phyloP scores from a whole-genome alignment of 192 early-diverging fungal species.

The Backusella tarrabulga region DNA sequence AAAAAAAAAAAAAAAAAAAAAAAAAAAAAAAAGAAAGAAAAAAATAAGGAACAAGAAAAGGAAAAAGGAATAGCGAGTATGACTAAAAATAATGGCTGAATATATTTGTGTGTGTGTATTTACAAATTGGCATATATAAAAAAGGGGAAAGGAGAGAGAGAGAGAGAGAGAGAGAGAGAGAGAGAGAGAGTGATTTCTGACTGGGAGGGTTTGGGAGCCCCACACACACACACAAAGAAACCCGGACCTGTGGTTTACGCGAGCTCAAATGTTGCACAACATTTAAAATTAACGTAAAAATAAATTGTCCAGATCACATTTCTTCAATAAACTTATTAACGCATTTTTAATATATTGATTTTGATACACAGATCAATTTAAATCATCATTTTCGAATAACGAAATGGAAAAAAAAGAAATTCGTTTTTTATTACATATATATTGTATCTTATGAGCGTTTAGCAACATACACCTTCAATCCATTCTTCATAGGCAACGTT shows the following conservation, averaged over 20 bases:
- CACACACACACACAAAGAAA: background rate
- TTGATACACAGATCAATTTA: background rate
- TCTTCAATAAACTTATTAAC: background rate
- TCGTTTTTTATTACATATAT: no score
- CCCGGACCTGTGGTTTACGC: background rate
- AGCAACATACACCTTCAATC: constrained; percentile 23
- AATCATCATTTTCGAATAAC: background rate
- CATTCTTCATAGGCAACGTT: constrained; percentile 40
- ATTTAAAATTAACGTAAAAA: background rate
- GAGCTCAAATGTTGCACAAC: background rate
- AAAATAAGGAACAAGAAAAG: background rate
- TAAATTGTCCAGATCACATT: background rate
- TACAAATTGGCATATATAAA: background rate
- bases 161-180: background rate
- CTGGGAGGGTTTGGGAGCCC: background rate
- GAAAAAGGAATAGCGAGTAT: background rate
- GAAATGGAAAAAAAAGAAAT: no score
- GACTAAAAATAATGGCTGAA: background rate
- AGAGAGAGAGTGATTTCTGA: background rate
- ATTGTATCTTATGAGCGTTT: background rate
- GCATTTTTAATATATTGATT: background rate
- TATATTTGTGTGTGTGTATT: background rate
- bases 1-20: constrained; percentile 14
- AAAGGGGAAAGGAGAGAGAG: background rate
- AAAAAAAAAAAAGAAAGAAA: background rate